Base-by-base conservation (phyloP, 2,329 filamentous ascomycete species). In the Monosporascus sp. region DNA sequence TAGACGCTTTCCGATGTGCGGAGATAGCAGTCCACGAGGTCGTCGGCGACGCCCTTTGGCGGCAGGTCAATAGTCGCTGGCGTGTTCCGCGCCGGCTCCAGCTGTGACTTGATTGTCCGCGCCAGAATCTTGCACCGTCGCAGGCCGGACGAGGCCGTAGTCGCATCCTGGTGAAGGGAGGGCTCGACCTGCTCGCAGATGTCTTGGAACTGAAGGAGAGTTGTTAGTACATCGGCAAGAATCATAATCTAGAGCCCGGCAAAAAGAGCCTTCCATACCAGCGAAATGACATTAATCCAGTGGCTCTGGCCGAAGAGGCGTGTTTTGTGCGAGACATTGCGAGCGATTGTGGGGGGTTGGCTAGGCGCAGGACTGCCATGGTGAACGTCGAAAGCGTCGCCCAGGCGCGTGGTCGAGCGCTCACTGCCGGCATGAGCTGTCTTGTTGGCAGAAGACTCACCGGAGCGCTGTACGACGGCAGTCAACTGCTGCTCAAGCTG, bases 261-360 rank as follows among this genome's bases (percentile, higher is more conserved):
- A 22, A 22, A 22, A 22, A 22, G 22, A 22, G 22, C 22, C 22
- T 22, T 22, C 22, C 22, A 22, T 22, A 22, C 22, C 22, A 22
- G 22, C 22, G 22, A 22, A 22, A 22, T 22, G 22, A 22, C 71
- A 54, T 77, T 80, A n/a, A 81, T 72, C 75, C 79, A 83, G 58
- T 83, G 79, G 34, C 78, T 82, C 59, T 76, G 76, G 1, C 81
- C 82, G 58, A 83, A 80, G 1, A 83, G 61, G 0, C 81, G 72
- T 0, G 75, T 77, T 59, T 85, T 85, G 56, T 82, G 78, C 22
- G 74, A 70, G 9, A 81, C 66, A n/a, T 72, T 72, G 8, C 74
- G 73, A 2, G 65, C 67, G 0, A 75, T 68, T 0, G 62, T 60
- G 3, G 67, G 62, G 0, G 59, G 45, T 24, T 71, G 62, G 8